These are phyloP conservation scores for Penicillium polonicum DNA, from an alignment of 2,329 filamentous ascomycete genomes.

Conservation along the genomic window DNA sequence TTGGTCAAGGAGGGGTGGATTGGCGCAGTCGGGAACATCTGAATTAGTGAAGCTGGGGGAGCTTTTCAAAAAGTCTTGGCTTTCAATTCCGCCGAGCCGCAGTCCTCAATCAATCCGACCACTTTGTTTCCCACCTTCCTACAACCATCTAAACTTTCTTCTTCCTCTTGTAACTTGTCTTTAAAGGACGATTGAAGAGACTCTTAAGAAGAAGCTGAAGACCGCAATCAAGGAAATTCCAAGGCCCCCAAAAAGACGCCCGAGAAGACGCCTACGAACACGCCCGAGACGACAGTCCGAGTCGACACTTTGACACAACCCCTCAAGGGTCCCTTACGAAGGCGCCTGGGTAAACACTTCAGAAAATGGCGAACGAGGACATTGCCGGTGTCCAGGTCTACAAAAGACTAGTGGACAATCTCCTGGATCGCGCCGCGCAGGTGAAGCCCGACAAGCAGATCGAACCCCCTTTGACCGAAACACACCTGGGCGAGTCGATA, in stretches of 20 bases:
- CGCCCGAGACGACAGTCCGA: not conserved
- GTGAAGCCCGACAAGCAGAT: slow-evolving; percentile 61
- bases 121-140: slow-evolving; percentile 5
- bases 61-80: slow-evolving; percentile 31
- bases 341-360: not conserved
- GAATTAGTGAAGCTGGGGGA: slow-evolving; percentile 29
- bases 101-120: slow-evolving; percentile 11
- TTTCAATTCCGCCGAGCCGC: slow-evolving; percentile 35
- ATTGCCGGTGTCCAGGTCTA: slow-evolving; percentile 46
- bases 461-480: slow-evolving; percentile 73
- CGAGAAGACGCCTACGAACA: not conserved
- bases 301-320: not conserved
- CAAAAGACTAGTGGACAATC: slow-evolving; percentile 53
- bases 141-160: slow-evolving; percentile 7
- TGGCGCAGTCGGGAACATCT: slow-evolving; percentile 31
- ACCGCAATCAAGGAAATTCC: not conserved
- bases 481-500: slow-evolving; percentile 51
- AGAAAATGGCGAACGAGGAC: slow-evolving; percentile 36
- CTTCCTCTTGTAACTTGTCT: not conserved
- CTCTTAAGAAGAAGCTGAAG: not conserved
- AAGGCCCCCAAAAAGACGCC: not conserved
- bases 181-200: not conserved
- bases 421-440: slow-evolving; percentile 59
- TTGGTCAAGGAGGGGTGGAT: slow-evolving; percentile 24
- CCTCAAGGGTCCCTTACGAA: not conserved